Conservation (phyloP, 441 rosid species). For the Geranium incanum region DNA sequence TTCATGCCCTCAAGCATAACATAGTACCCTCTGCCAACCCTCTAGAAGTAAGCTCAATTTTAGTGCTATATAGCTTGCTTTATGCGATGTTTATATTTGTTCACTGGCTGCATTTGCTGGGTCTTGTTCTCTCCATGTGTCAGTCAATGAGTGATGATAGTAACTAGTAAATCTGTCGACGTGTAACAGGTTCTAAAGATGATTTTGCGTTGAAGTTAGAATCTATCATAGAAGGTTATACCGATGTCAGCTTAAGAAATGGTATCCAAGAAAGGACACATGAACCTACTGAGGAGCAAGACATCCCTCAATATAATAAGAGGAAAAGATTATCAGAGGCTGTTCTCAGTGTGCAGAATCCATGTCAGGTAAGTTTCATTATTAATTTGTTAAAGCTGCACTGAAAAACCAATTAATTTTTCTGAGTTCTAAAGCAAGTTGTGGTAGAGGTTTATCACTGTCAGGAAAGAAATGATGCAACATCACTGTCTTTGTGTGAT, state of each 20-base stretch:
- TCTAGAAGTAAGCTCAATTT: neutral
- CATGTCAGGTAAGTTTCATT: conserved; percentile 48
- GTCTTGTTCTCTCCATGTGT: neutral
- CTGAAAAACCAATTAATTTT: neutral
- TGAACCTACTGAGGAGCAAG: conserved; percentile 27
- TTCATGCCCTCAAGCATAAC: neutral
- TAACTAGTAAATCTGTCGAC: neutral
- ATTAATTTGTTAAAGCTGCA: neutral
- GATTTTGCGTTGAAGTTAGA: conserved; percentile 45
- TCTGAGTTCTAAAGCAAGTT: neutral
- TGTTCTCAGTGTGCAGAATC: conserved; percentile 26
- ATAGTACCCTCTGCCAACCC: neutral
- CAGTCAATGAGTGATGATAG: neutral
- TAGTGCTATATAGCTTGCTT: neutral
- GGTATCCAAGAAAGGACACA: conserved; percentile 19
- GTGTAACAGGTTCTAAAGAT: conserved; percentile 40
- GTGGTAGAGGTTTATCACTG: neutral
- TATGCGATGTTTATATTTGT: neutral
- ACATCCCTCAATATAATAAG: conserved; percentile 20
- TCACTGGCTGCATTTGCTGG: conserved; percentile 1
- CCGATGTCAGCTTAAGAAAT: conserved; percentile 24
- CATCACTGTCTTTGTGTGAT: conserved; percentile 3
- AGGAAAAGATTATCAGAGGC: conserved; percentile 28
- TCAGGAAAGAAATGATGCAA: neutral
- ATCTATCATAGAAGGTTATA: conserved; percentile 42